Conservation (phyloP, 768 basidiomycete genomes). For the Exsudoporus frostii region DNA sequence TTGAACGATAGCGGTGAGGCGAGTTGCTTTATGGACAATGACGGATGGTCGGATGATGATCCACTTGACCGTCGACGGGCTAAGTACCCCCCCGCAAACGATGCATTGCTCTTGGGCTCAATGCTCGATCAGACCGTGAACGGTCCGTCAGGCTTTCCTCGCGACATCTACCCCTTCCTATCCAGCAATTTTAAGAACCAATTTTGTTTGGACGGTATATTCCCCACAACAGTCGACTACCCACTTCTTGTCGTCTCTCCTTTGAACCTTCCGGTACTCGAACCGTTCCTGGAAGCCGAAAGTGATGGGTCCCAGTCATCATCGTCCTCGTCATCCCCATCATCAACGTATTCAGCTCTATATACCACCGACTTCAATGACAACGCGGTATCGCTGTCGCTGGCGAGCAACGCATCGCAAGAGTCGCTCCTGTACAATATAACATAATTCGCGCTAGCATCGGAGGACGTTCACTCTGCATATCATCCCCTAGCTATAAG, state of each 20-base stretch:
- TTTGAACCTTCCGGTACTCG: conserved; percentile 7
- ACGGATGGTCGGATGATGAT: conserved; percentile 3
- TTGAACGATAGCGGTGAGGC: neutral
- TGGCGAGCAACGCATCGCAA: conserved; percentile 7
- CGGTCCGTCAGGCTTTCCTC: neutral
- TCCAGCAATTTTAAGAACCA: conserved; percentile 1
- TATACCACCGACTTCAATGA: conserved; percentile 8
- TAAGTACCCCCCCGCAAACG: neutral
- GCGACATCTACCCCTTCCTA: conserved; percentile 1
- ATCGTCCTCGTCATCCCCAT: conserved; percentile 25
- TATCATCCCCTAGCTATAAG: neutral
- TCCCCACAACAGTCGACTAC: conserved; percentile 4
- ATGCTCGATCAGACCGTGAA: conserved; percentile 2
- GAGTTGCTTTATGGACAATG: neutral
- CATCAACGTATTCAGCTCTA: conserved; percentile 22
- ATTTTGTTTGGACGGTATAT: conserved; percentile 4
- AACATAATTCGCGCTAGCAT: conserved; percentile 14
- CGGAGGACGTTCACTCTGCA: neutral
- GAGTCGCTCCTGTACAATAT: conserved; percentile 12
- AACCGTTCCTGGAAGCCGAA: conserved; percentile 15
- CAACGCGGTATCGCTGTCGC: conserved; percentile 6
- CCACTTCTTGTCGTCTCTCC: conserved; percentile 6
- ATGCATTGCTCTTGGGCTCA: neutral
- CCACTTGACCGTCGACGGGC: conserved; percentile 4
- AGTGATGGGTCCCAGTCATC: conserved; percentile 17